phyloP scores from a whole-genome alignment of 108 stramenopile species.

The Nitzschia sp. region DNA sequence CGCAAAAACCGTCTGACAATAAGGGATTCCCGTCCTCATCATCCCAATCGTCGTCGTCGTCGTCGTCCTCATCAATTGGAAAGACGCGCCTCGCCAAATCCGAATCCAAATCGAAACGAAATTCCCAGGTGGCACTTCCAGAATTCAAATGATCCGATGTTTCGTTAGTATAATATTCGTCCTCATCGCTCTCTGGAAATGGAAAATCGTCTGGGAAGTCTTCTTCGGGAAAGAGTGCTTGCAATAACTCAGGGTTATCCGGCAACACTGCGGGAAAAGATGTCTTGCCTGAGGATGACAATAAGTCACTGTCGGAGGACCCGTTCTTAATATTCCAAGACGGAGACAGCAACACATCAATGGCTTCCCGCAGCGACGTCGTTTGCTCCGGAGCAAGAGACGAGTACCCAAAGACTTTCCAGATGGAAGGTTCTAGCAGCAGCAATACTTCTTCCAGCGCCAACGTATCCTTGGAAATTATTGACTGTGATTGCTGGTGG shows the following conservation, averaged over 20 bases:
- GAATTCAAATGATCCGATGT: neutral
- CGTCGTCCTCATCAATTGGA: neutral
- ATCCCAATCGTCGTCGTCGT: slow-evolving; percentile 4
- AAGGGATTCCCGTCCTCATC: neutral
- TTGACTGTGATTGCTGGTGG: neutral
- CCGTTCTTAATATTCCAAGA: neutral
- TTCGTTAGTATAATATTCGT: neutral
- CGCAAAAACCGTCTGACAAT: neutral
- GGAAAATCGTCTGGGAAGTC: neutral
- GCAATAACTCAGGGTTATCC: neutral
- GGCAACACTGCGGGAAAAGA: neutral
- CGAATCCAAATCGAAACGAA: slow-evolving; percentile 2
- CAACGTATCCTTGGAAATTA: neutral
- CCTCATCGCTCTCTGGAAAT: neutral
- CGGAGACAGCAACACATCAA: neutral
- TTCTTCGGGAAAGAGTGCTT: slow-evolving; percentile 7
- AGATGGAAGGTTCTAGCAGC: slow-evolving; percentile 10
- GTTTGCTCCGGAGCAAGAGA: neutral
- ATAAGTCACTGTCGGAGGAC: neutral
- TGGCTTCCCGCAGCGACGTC: neutral
- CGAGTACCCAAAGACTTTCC: slow-evolving; percentile 4
- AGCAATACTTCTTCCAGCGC: neutral
- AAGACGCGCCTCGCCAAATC: slow-evolving; percentile 1
- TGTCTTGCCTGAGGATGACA: neutral
- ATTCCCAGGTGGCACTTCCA: neutral